phyloP scores from a whole-genome alignment of 1,139 yeast genomes.

The Candida sp. region DNA sequence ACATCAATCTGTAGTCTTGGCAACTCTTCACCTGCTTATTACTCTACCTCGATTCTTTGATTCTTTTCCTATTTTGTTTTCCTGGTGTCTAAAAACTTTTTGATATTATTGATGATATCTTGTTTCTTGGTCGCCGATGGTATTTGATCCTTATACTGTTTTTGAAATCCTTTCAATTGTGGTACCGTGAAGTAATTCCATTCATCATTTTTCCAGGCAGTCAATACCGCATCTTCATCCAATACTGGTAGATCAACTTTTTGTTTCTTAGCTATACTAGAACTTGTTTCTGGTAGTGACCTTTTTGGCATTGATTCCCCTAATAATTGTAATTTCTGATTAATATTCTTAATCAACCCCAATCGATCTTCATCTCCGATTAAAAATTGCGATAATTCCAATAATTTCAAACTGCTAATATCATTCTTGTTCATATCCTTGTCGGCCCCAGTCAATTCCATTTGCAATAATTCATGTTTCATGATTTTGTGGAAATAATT shows the following conservation, averaged over 20 bases:
- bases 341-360: constrained; percentile 13
- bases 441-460: constrained; percentile 40
- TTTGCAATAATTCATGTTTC: constrained; percentile 66
- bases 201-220: constrained; percentile 36
- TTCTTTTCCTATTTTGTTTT: not conserved
- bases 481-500: constrained; percentile 64
- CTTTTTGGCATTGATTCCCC: constrained; percentile 11
- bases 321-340: constrained; percentile 11
- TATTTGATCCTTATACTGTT: constrained; percentile 28
- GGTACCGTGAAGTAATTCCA: constrained; percentile 34
- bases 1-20: no score
- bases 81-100: constrained; percentile 12
- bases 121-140: constrained; percentile 35
- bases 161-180: constrained; percentile 37
- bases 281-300: constrained; percentile 13
- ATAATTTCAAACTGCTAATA: constrained; percentile 10
- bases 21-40: no score
- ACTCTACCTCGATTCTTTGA: not conserved
- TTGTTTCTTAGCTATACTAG: constrained; percentile 13
- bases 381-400: constrained; percentile 8
- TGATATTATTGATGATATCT: constrained; percentile 41
- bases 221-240: constrained; percentile 30
- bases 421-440: constrained; percentile 14
- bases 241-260: constrained; percentile 19
- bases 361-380: constrained; percentile 6